phyloP scores from a whole-genome alignment of 1,284 basidiomycete genomes.

The Cryptococcus sp. region DNA sequence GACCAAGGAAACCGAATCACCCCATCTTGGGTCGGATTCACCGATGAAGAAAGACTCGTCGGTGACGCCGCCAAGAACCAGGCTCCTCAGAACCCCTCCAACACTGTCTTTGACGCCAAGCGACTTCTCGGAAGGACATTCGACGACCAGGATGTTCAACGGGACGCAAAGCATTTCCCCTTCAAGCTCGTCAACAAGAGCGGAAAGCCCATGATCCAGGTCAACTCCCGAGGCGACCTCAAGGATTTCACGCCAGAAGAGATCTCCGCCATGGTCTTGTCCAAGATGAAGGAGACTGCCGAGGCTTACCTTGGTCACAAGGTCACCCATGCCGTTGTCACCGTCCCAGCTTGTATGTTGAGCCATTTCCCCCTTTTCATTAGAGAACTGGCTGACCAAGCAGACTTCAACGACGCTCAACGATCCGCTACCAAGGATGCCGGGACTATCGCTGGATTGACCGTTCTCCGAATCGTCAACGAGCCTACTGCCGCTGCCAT shows the following conservation, averaged over 20 bases:
- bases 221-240: slow-evolving; percentile 83
- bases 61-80: slow-evolving; percentile 59
- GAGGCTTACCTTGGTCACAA: slow-evolving; percentile 95
- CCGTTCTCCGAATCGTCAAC: slow-evolving; percentile 96
- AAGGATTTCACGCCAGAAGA: slow-evolving; percentile 59
- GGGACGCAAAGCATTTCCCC: slow-evolving; percentile 88
- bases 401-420: slow-evolving; percentile 95
- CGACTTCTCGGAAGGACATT: slow-evolving; percentile 85
- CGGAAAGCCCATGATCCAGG: slow-evolving; percentile 81
- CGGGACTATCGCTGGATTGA: slow-evolving; percentile 91
- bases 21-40: slow-evolving; percentile 88
- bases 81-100: slow-evolving; percentile 51
- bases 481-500: slow-evolving; percentile 94
- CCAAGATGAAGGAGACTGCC: slow-evolving; percentile 99
- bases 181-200: slow-evolving; percentile 80
- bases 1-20: slow-evolving; percentile 97
- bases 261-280: slow-evolving; percentile 82
- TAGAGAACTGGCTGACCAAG: neutral
- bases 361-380: too few relatives aligned
- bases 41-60: slow-evolving; percentile 80
- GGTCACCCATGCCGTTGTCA: slow-evolving; percentile 96
- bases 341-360: slow-evolving; percentile 75
- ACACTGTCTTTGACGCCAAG: slow-evolving; percentile 80
- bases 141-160: slow-evolving; percentile 55
- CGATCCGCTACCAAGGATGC: slow-evolving; percentile 99